These are phyloP conservation scores for Obba rivulosa DNA, from an alignment of 768 basidiomycete species.

Conservation along the genomic window DNA sequence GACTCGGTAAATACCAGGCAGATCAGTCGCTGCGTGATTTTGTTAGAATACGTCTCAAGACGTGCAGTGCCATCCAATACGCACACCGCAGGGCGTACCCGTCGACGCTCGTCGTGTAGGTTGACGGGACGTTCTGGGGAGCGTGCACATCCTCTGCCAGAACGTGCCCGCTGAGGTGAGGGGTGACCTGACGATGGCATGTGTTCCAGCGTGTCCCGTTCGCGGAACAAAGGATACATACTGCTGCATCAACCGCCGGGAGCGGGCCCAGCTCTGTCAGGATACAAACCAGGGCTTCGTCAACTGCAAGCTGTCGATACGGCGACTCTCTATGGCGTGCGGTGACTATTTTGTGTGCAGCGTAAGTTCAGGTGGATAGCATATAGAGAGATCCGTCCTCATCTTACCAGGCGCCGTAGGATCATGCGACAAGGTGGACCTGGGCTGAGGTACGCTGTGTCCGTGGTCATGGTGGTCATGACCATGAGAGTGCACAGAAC, in stretches of 20 bases:
- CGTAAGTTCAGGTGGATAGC: neutral
- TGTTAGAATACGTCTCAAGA: neutral
- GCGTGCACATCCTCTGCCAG: slow-evolving; percentile 74
- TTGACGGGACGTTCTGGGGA: slow-evolving; percentile 55
- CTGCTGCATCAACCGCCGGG: slow-evolving; percentile 33
- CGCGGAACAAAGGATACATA: slow-evolving; percentile 24
- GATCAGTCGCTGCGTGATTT: slow-evolving; percentile 47
- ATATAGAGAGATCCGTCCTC: neutral
- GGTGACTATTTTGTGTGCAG: too few relatives aligned
- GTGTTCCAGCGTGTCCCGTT: neutral
- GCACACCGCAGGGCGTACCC: slow-evolving; percentile 79
- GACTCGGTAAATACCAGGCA: slow-evolving; percentile 62
- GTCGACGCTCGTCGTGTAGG: slow-evolving; percentile 77
- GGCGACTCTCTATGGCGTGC: slow-evolving; percentile 73
- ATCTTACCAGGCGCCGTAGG: slow-evolving; percentile 59
- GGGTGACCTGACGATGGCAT: slow-evolving; percentile 43
- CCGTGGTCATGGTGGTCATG: slow-evolving; percentile 32
- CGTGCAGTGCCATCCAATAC: slow-evolving; percentile 11
- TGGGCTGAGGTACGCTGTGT: slow-evolving; percentile 47
- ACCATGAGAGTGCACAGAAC: slow-evolving; percentile 24
- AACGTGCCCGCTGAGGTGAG: slow-evolving; percentile 57
- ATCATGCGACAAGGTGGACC: slow-evolving; percentile 61
- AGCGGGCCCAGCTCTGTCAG: slow-evolving; percentile 42
- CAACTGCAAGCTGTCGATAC: slow-evolving; percentile 63
- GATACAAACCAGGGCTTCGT: slow-evolving; percentile 58